Conservation (phyloP, 169 alveolate species). For the Plasmodium sp. region DNA sequence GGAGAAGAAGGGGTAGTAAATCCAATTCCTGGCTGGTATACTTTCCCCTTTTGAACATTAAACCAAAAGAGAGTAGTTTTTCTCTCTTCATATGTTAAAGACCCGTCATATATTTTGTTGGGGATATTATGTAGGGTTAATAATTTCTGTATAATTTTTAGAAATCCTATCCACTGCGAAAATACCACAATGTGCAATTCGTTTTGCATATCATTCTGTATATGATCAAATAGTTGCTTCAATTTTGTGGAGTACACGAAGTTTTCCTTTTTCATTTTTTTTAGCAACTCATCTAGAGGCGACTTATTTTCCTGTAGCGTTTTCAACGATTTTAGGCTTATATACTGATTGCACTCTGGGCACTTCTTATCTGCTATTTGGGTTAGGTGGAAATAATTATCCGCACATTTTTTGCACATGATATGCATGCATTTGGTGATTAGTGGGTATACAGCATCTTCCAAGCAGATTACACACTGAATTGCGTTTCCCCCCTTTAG, state of each 20-base stretch:
- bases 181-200: constrained; percentile 72
- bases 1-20: constrained; percentile 1
- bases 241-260: constrained; percentile 67
- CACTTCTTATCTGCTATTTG: constrained; percentile 70
- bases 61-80: constrained; percentile 62
- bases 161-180: constrained; percentile 76
- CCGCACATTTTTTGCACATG: constrained; percentile 73
- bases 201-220: constrained; percentile 61
- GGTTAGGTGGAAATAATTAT: constrained; percentile 55
- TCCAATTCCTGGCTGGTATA: constrained; percentile 67
- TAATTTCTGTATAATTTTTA: constrained; percentile 65
- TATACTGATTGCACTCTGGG: constrained; percentile 47
- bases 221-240: constrained; percentile 56
- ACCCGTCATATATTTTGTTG: constrained; percentile 64
- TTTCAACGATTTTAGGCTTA: constrained; percentile 60
- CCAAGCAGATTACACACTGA: constrained; percentile 65
- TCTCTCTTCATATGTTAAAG: constrained; percentile 55
- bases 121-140: constrained; percentile 53
- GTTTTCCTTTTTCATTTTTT: constrained; percentile 70
- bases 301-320: constrained; percentile 67
- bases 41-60: constrained; percentile 60
- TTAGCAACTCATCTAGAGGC: constrained; percentile 46
- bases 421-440: constrained; percentile 70
- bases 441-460: constrained; percentile 52
- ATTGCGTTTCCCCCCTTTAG: constrained; percentile 42